Base-by-base conservation (phyloP, 169 alveolate genomes). In the Amoebophrya sp. region DNA sequence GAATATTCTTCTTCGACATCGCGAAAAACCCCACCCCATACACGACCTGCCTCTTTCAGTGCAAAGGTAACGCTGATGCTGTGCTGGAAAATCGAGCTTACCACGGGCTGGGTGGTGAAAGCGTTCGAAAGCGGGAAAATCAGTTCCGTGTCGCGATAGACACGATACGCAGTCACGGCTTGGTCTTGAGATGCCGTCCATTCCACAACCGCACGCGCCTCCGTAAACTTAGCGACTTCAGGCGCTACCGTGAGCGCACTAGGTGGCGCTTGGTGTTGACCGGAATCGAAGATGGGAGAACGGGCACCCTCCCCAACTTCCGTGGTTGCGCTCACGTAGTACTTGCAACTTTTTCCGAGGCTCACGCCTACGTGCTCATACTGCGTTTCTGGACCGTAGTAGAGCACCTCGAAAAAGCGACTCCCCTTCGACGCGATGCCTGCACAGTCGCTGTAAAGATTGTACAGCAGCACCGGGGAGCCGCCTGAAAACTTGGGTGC, bases 91-190 rank as follows among this genome's bases (percentile, higher is more conserved):
- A 36, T 36, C 10, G 36, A 12, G 36, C 0, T 6, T 0, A 65
- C 83, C 10, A 18, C 26, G 2, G 83, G 83, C 83, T 65, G 83
- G 39, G 83, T 12, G 39, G 0, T 1, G n/a, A 65, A 65, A 6
- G 36, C 0, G 92, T 90, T 90, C 83, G 78, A 41, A 12, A 90
- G 40, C 36, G 92, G 92, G 47, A 41, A 90, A 65, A 90, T 65
- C 41, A 90, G 92, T 41, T 90, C 41, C 6, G 53, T 41, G n/a
- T 90, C 92, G 26, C 92, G 77, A n/a, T 90, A 90, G 38, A 90
- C 92, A 0, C 92, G 36, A 54, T 40, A 90, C 0, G 53, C 34
- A 23, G 33, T 29, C 40, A 90, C 92, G 41, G 36, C 0, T 1
- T 36, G 33, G 33, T 65, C 83, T 36, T 29, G 18, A 1, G 83